Evolutionary conservation across 768 basidiomycete genomes (phyloP), one percentile per base, ranked within the genome.

Genomic region (Boletus rubroflammeus): DNA sequence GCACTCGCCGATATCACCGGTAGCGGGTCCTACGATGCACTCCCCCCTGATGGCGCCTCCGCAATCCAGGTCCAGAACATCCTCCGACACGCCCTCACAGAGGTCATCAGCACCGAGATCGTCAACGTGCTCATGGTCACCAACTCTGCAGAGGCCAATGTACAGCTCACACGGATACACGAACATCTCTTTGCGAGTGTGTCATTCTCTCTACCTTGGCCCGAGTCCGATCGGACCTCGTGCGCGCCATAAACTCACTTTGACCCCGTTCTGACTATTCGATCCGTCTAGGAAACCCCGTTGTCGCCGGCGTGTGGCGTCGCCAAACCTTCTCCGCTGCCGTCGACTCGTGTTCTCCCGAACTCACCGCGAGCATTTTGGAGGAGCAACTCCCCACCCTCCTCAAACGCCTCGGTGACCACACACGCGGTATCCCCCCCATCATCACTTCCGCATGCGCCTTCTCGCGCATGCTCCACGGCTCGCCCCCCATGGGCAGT

Each of bases 251-350:
- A 11, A 17, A 26, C 17, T 25, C 15, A 17, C 9, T 4, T 25
- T 29, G 25, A 13, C 28, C 14, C 4, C 25, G 6, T 35, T 28
- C 32, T 45, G 34, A 56, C 10, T 31, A 15, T 23, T 11, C 6
- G 11, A 15, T 35, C n/a, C n/a, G 3, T 25, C 10, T 29, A 93
- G 90, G 89, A 47, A 89, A 93, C 63, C 85, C 92, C 13, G 85
- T 89, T 5, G 90, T 94, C n/a, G 92, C 92, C 0, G 81, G 82
- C 38, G 91, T 94, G 19, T 94, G 92, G 92, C 82, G 92, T 23
- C 82, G 90, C 11, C 91, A 94, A 67, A 93, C 91, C 3, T 93
- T 92, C 72, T 86, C 88, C 11, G 91, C 91, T 0, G 90, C 91
- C 5, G 87, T 94, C 49, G 89, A 92, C 32, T 68, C 79, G 1